phyloP scores from a whole-genome alignment of 306 rosid genomes.

The Cicer chorassanicum region DNA sequence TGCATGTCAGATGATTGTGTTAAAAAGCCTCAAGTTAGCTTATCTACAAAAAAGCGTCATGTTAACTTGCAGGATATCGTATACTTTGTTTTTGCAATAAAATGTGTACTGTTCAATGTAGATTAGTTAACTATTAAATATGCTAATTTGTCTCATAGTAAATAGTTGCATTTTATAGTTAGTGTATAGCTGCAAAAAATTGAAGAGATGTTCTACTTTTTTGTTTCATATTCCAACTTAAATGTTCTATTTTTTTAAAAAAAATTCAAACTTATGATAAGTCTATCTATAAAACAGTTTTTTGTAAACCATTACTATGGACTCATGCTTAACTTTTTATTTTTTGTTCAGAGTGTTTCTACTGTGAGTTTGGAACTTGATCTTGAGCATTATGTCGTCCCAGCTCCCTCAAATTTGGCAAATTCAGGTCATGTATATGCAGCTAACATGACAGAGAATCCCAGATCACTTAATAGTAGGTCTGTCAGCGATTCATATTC shows the following conservation, averaged over 20 bases:
- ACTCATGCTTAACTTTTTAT: constrained; percentile 23
- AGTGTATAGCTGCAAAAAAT: background rate
- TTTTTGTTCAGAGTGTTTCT: constrained; percentile 63
- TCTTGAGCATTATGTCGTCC: constrained; percentile 91
- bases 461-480: constrained; percentile 68
- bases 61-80: constrained; percentile 27
- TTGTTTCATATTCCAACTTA: constrained; percentile 5
- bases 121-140: background rate
- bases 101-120: constrained; percentile 1
- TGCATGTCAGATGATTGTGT: constrained; percentile 21
- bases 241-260: background rate
- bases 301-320: constrained; percentile 30
- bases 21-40: constrained; percentile 15
- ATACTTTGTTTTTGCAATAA: background rate
- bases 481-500: constrained; percentile 47
- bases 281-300: background rate
- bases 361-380: constrained; percentile 83
- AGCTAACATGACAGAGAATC: constrained; percentile 90
- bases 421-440: constrained; percentile 69
- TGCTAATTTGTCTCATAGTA: constrained; percentile 19
- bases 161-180: constrained; percentile 19
- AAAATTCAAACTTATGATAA: background rate
- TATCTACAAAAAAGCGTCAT: background rate
- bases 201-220: constrained; percentile 5
- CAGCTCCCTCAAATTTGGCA: constrained; percentile 77